These are phyloP conservation scores for Aureobasidium uvarum DNA, from an alignment of 2,329 filamentous ascomycete species.

Conservation along the genomic window DNA sequence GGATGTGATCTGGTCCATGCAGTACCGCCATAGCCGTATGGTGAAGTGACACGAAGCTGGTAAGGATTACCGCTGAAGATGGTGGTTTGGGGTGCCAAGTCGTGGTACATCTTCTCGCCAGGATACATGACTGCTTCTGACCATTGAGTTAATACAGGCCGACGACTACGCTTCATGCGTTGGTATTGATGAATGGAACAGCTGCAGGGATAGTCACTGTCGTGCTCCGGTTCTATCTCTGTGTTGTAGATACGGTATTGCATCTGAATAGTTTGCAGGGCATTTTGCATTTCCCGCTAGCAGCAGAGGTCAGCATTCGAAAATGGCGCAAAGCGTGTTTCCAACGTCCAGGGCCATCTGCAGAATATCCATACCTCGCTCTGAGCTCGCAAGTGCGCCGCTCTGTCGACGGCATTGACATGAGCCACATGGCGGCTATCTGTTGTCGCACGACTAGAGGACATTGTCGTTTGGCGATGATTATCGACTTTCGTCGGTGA, in stretches of 20 bases:
- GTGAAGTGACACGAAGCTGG: conserved; percentile 35
- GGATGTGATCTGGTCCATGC: conserved; percentile 34
- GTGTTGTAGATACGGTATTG: conserved; percentile 46
- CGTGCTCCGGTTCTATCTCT: conserved; percentile 51
- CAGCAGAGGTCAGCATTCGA: neutral
- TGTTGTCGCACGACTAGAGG: neutral
- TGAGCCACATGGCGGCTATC: conserved; percentile 34
- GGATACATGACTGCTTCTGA: conserved; percentile 50
- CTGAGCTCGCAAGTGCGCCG: conserved; percentile 40
- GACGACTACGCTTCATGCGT: conserved; percentile 40
- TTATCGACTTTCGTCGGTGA: neutral
- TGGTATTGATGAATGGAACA: conserved; percentile 47
- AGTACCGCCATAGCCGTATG: conserved; percentile 39
- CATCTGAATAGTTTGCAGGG: conserved; percentile 44
- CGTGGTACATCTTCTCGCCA: conserved; percentile 39
- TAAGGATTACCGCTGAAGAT: conserved; percentile 43
- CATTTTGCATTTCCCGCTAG: conserved; percentile 48
- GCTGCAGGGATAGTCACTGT: conserved; percentile 42
- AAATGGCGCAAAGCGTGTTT: neutral
- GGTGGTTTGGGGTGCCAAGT: conserved; percentile 28
- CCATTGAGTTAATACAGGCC: conserved; percentile 45
- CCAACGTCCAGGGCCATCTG: accelerated
- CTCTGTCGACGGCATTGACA: conserved; percentile 44
- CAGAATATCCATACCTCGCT: conserved; percentile 39
- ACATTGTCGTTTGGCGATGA: neutral